Evolutionary conservation across 495 filamentous ascomycete species (phyloP), one percentile per base, ranked within the genome.

Genomic region (Umbilicaria muhlenbergii): DNA sequence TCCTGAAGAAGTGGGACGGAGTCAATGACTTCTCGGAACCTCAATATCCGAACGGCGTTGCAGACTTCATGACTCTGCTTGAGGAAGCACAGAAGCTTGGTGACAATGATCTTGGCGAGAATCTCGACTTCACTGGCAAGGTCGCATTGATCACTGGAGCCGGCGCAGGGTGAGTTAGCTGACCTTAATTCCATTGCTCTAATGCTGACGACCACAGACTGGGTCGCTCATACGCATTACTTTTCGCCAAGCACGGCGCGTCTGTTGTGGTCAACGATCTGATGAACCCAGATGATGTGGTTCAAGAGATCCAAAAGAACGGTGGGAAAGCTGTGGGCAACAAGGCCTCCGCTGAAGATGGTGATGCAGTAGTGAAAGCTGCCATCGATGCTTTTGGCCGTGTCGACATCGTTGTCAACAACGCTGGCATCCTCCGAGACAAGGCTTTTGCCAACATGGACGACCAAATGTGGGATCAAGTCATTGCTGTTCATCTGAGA

Each of bases 371-470:
- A 37, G 79, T 98, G 53, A 91, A 94, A 70, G 76, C 69, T 45
- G 86, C 87, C 45, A 93, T 98, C 51, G 91, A 96, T 57, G 77
- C 84, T 33, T 96, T 83, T 52, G 91, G 91, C 51, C 84, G 92
- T 42, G 74, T 98, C 53, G 91, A 98, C 57, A 81, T 96, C 43
- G 63, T 98, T 49, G 70, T 98, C 61, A 98, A 98, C 75, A 98
- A 98, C 56, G 91, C 91, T 37, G 91, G 91, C 57, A 96, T 98
- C 55, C 75, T 98, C 32, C 77, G 91, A 42, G 91, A 98, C 71
- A 96, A 95, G 74, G 89, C 91, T 32, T 98, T 98, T 67, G 77
- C 69, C 60, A 94, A 94, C 68, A 96, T 98, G 91, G 83, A 85
- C 45, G 91, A 98, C 64, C 79, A 77, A 62, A 71, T 85, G 46